Percentiles rank a stretch among this genome's conserved stretches.
Evolutionary conservation across 1,284 basidiomycete genomes (phyloP).

Genomic region (Puccinia triticina): DNA sequence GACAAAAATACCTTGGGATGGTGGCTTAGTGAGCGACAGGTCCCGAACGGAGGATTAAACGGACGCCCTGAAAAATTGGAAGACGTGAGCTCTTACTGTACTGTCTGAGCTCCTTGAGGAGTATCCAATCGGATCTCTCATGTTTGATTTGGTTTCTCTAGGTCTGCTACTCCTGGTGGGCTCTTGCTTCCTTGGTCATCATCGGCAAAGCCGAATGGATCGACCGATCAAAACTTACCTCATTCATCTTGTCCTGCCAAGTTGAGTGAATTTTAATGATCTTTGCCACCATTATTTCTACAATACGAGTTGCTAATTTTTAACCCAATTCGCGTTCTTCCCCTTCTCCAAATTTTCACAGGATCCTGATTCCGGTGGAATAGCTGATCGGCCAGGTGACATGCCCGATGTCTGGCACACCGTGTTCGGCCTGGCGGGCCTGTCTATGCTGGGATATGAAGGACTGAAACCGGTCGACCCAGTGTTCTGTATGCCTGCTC

Average conservation of each 20-base stretch:
- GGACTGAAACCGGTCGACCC: constrained; percentile 83
- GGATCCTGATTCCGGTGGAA: constrained; percentile 88
- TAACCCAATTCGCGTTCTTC: not conserved
- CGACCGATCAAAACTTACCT: constrained; percentile 73
- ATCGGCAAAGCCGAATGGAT: constrained; percentile 86
- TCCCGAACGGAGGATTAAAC: constrained; percentile 90
- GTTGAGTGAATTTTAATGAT: constrained; percentile 62
- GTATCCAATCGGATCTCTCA: not conserved
- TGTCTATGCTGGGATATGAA: constrained; percentile 86
- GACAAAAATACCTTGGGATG: constrained; percentile 76
- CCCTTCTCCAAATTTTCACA: constrained; percentile 59
- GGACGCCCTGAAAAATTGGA: constrained; percentile 97
- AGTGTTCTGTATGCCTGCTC: constrained; percentile 91
- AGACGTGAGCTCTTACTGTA: constrained; percentile 63
- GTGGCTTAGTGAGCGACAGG: constrained; percentile 92
- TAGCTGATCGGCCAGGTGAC: constrained; percentile 89
- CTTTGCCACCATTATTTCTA: not conserved
- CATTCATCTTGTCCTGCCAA: constrained; percentile 87
- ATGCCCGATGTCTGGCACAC: constrained; percentile 97
- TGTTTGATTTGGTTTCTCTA: constrained; percentile 6
- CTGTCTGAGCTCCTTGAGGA: not conserved
- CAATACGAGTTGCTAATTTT: too few relatives aligned
- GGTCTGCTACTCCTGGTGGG: constrained; percentile 98
- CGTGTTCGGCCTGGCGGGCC: constrained; percentile 83
- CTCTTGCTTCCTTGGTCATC: constrained; percentile 83